Percentiles rank a stretch among this genome's conserved stretches.
Evolutionary conservation across 2,329 filamentous ascomycete species (phyloP).

Genomic region (Penicillium crustosum): DNA sequence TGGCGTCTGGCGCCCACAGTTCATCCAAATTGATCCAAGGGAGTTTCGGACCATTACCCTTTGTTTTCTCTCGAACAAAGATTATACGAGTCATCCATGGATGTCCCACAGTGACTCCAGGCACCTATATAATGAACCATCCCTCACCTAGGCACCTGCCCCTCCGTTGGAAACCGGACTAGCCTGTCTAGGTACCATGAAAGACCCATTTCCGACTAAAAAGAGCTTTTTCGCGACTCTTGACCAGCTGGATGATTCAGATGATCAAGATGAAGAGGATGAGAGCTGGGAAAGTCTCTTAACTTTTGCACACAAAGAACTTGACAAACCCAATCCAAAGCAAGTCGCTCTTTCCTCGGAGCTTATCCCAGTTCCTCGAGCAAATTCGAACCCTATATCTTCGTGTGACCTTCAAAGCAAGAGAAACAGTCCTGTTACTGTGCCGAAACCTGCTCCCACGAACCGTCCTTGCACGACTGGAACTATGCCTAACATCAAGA

Average conservation of each 20-base stretch:
- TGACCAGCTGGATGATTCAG: slow-evolving; percentile 33
- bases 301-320: slow-evolving; percentile 1
- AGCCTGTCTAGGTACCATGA: slow-evolving; percentile 18
- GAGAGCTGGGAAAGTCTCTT: slow-evolving; percentile 16
- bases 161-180: slow-evolving; percentile 15
- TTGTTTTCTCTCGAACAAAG: too few relatives aligned
- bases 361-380: slow-evolving; percentile 6
- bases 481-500: slow-evolving; percentile 14
- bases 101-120: not conserved
- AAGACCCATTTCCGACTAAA: slow-evolving; percentile 27
- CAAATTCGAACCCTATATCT: slow-evolving; percentile 12
- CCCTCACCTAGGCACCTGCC: slow-evolving; percentile 17
- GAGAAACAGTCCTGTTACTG: not conserved
- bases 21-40: slow-evolving; percentile 16
- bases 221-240: slow-evolving; percentile 38
- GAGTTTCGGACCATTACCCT: slow-evolving; percentile 4
- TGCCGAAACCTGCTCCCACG: slow-evolving; percentile 2
- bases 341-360: not conserved
- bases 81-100: not conserved
- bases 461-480: slow-evolving; percentile 17
- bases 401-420: not conserved
- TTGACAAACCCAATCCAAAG: not conserved
- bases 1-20: slow-evolving; percentile 14
- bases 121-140: slow-evolving; percentile 5
- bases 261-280: slow-evolving; percentile 28